Conservation (phyloP, 352 stramenopile genomes). For the Phytophthora macrochlamydospora region DNA sequence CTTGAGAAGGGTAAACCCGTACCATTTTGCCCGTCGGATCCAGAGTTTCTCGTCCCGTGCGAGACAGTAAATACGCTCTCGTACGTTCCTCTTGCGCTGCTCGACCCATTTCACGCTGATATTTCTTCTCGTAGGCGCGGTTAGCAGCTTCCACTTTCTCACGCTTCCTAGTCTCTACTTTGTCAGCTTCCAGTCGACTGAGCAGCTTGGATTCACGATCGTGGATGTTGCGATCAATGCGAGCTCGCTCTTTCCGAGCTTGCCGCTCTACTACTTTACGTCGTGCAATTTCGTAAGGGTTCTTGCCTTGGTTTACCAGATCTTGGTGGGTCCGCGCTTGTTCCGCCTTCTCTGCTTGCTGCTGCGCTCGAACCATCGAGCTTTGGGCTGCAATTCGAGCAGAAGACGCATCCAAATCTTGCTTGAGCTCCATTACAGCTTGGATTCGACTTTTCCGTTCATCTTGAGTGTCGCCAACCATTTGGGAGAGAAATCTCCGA, state of each 20-base stretch:
- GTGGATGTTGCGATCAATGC: slow-evolving; percentile 58
- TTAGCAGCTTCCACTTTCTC: slow-evolving; percentile 48
- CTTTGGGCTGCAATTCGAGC: slow-evolving; percentile 55
- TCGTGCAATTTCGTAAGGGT: slow-evolving; percentile 79
- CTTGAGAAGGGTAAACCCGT: slow-evolving; percentile 72
- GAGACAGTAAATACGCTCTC: slow-evolving; percentile 55
- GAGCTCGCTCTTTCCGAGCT: slow-evolving; percentile 37
- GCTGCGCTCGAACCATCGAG: slow-evolving; percentile 30
- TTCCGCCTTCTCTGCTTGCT: slow-evolving; percentile 29
- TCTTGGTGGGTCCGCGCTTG: slow-evolving; percentile 52
- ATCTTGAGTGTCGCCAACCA: slow-evolving; percentile 38
- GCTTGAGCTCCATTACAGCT: slow-evolving; percentile 66
- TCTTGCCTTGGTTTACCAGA: slow-evolving; percentile 70
- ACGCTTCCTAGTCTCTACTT: slow-evolving; percentile 33
- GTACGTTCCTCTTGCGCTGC: slow-evolving; percentile 58
- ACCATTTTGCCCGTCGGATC: slow-evolving; percentile 68
- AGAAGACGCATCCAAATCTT: slow-evolving; percentile 52
- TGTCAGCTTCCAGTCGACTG: slow-evolving; percentile 56
- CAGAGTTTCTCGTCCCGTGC: slow-evolving; percentile 61
- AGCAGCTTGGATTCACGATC: slow-evolving; percentile 60
- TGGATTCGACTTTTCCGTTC: slow-evolving; percentile 46
- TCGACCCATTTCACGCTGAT: slow-evolving; percentile 74
- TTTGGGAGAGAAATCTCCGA: slow-evolving; percentile 50
- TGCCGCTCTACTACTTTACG: slow-evolving; percentile 43
- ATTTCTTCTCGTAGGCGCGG: slow-evolving; percentile 64